These are phyloP conservation scores for Cladobotryum mycophilum DNA, from an alignment of 2,329 filamentous ascomycete species.

Conservation along the genomic window DNA sequence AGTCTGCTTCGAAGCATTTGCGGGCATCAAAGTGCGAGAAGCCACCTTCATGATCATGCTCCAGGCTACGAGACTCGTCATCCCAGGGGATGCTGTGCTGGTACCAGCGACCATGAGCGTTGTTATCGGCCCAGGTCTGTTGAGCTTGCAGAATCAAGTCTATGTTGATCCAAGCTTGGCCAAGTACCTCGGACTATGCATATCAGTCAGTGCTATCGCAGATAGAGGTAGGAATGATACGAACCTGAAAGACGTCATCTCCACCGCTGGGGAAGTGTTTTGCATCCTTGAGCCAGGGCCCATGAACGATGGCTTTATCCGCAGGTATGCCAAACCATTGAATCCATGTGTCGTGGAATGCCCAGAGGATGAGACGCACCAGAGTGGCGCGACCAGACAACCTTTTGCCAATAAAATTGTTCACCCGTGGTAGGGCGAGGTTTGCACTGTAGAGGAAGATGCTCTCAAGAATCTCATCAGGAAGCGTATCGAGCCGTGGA, in stretches of 20 bases:
- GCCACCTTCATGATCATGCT: constrained; percentile 19
- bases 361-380: constrained; percentile 30
- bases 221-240: constrained; percentile 11
- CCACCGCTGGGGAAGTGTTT: constrained; percentile 22
- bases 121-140: constrained; percentile 39
- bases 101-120: constrained; percentile 29
- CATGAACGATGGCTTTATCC: constrained; percentile 11
- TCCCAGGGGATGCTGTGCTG: constrained; percentile 24
- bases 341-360: constrained; percentile 34
- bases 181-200: constrained; percentile 36
- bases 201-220: constrained; percentile 9
- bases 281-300: constrained; percentile 8
- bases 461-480: constrained; percentile 46
- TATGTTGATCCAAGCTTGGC: constrained; percentile 39
- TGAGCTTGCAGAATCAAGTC: constrained; percentile 42
- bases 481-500: constrained; percentile 32
- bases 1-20: constrained; percentile 33
- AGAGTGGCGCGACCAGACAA: constrained; percentile 38
- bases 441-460: constrained; percentile 48
- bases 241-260: constrained; percentile 39
- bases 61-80: constrained; percentile 7
- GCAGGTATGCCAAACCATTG: constrained; percentile 28
- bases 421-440: constrained; percentile 39
- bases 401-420: constrained; percentile 37
- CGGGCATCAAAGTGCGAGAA: constrained; percentile 26